Evolutionary conservation across 1,284 basidiomycete species (phyloP), one percentile per base, ranked within the genome.

Genomic region (Mycena citricolor): DNA sequence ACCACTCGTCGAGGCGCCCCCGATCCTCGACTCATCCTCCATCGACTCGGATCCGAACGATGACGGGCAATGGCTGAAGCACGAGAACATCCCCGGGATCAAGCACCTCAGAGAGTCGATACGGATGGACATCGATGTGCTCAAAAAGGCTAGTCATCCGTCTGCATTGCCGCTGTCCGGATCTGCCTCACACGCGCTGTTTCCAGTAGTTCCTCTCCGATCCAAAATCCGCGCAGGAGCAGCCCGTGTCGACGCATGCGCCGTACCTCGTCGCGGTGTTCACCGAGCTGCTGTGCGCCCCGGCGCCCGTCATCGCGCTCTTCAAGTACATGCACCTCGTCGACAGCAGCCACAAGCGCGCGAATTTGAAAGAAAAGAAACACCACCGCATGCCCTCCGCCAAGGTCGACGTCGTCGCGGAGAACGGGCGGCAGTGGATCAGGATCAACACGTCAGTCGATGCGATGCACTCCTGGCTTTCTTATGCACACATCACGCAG

Each of bases 391-490:
- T n/a, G n/a, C n/a, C n/a, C n/a, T 33, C 51, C 1, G 72, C 79
- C 16, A 90, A 87, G 56, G 80, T 92, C 1, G 90, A 94, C 58
- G 73, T 92, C 4, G 80, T 92, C 20, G 82, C 85, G 2, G 77
- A 87, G 31, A 77, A 80, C 42, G 89, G 88, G 1, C 69, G 71
- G 24, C 67, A 71, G 10, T 93, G 89, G 90, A 83, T 89, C 28
- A 74, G 89, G 54, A 76, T 93, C 28, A 92, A 91, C 66, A 92
- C 90, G 90, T 91, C 56, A 61, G 85, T 80, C 20, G 5, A 19
- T 21, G 20, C 23, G n/a, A 2, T 25, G 3, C 25, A 40, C 21
- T 10, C 22, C 4, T 14, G 22, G 17, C 22, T n/a, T 6, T 12
- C 32, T 19, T 40, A 29, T 19, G 8, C 38, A 19, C 39, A 20